Base-by-base conservation (phyloP, 2,329 filamentous ascomycete species). In the Cercospora beticola region DNA sequence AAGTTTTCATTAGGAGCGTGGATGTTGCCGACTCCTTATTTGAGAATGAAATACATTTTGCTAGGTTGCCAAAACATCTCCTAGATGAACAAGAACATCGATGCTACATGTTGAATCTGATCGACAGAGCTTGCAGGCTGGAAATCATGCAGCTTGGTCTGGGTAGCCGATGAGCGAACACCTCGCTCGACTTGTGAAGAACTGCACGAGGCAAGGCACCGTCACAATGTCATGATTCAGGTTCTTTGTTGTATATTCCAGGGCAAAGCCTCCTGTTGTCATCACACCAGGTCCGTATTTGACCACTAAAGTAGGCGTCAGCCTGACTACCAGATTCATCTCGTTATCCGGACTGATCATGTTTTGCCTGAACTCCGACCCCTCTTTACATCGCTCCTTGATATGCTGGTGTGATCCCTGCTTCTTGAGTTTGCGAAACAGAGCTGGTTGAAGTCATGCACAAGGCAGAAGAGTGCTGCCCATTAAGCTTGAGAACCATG, bases 251-350 rank as follows among this genome's bases (percentile, higher is more conserved):
- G 31, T 21, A 16, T 21, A 60, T 23, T 60, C 31, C 58, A 60
- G 58, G 14, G 58, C 23, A 60, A n/a, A 36, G 16, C 3, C 58
- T 60, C 23, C 58, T 60, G 58, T 7, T 60, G 16, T 26, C 30
- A 33, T 60, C 58, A 43, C 58, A 10, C 31, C 31, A 60, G 58
- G 58, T 26, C 58, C 58, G 23, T 60, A 60, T 21, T 60, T 60
- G 12, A 60, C 58, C 12, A n/a, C 58, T n/a, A 60, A 33, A n/a
- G 58, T 60, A 40, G 30, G 31, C 7, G 58, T 26, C 31, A 40
- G 30, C 58, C 23, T 60, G 31, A 60, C 16, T 16, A 60, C 58
- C 14, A 60, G 31, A 26, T 60, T 28, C 5, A 33, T n/a, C 7
- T 8, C 21, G 28, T 59, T 43, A 43, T 43, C 16, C 16, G 36